Percentiles rank a stretch among this genome's conserved stretches.
These are phyloP conservation scores for Chrysanthemum seticuspe DNA, from an alignment of 129 eudicot species.

Conservation along the genomic window DNA sequence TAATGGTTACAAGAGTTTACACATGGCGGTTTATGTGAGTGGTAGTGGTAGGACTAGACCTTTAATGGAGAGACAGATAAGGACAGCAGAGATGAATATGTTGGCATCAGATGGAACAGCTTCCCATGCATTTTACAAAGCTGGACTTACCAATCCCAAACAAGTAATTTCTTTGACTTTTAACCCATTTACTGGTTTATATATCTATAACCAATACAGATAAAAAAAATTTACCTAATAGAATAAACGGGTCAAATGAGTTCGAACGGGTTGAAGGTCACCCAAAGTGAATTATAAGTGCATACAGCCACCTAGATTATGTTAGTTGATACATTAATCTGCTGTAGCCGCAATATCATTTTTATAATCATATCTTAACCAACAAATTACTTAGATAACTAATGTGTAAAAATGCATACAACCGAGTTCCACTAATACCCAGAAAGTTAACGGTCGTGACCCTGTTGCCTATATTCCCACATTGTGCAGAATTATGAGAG, in stretches of 20 bases:
- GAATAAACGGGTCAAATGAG: not conserved
- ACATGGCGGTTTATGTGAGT: conserved; percentile 92
- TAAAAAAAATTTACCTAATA: no score
- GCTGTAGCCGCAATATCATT: not conserved
- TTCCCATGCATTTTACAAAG: conserved; percentile 88
- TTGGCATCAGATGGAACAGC: conserved; percentile 87
- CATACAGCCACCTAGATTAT: not conserved
- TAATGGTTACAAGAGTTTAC: conserved; percentile 88
- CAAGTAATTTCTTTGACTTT: conserved; percentile 51
- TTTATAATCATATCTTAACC: not conserved
- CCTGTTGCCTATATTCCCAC: not conserved
- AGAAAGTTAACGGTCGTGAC: not conserved
- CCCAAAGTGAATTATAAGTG: not conserved
- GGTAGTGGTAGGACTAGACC: conserved; percentile 60
- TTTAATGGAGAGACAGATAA: conserved; percentile 82
- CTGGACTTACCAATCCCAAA: conserved; percentile 84
- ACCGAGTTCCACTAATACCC: not conserved
- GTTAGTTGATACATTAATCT: not conserved
- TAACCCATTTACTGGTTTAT: no score
- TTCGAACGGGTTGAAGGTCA: not conserved
- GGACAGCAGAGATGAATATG: conserved; percentile 83
- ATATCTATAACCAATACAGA: no score
- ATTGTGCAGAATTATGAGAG: not conserved
- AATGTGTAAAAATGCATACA: not conserved
- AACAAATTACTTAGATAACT: not conserved